Evolutionary conservation across 768 basidiomycete genomes (phyloP).

Genomic region (Termitomyces titanicus): DNA sequence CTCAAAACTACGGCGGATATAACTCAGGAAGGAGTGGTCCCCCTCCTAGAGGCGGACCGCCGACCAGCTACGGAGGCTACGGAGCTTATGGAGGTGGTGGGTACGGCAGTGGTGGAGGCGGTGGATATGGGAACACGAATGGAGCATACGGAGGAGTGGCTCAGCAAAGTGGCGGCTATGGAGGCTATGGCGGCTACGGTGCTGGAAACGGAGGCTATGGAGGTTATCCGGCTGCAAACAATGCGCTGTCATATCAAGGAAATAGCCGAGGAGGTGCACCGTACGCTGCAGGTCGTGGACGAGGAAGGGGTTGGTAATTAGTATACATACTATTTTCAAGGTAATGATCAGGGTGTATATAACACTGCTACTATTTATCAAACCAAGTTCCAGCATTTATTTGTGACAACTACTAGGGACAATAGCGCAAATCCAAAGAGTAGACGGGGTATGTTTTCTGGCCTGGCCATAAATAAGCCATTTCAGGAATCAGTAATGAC

Average conservation of each 20-base stretch:
- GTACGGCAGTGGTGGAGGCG: constrained; percentile 14
- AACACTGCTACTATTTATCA: not conserved
- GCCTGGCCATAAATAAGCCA: not conserved
- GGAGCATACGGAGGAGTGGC: constrained; percentile 32
- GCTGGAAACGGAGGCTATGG: constrained; percentile 29
- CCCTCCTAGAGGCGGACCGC: constrained; percentile 15
- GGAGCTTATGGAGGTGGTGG: constrained; percentile 25
- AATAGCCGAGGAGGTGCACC: constrained; percentile 24
- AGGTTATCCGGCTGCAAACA: constrained; percentile 29
- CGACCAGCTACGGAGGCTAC: constrained; percentile 13
- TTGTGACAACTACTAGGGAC: not conserved
- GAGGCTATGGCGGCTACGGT: constrained; percentile 19
- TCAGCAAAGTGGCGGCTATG: constrained; percentile 30
- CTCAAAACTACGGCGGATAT: constrained; percentile 28
- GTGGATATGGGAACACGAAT: constrained; percentile 21
- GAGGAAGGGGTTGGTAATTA: constrained; percentile 27
- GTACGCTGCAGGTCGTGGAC: constrained; percentile 35
- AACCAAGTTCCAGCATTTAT: not conserved
- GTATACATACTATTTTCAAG: not conserved
- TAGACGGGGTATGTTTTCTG: not conserved
- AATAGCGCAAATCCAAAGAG: not conserved
- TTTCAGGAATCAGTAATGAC: constrained; percentile 11
- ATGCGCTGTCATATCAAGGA: constrained; percentile 27
- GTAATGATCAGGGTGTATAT: constrained; percentile 4
- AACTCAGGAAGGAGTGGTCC: constrained; percentile 22